phyloP scores from a whole-genome alignment of 805 yeast species.

The Wickerhamiella vanderwaltii region DNA sequence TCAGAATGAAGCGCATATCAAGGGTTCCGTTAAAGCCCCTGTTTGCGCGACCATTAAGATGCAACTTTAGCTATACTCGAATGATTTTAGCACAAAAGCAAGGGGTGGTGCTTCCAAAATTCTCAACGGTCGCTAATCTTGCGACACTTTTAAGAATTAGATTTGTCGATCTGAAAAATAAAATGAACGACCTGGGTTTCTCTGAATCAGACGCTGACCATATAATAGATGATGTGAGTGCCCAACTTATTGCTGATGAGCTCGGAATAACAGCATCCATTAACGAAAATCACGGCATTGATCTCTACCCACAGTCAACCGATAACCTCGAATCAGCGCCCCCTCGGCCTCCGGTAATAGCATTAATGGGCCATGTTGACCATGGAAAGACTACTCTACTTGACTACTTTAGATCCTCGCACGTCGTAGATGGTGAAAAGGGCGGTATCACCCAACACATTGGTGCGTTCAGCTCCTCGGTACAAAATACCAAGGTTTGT shows the following conservation, averaged over 20 bases:
- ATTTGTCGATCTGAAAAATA: constrained; percentile 44
- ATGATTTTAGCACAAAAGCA: background rate
- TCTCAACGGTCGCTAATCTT: constrained; percentile 64
- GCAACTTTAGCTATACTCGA: too few species aligned
- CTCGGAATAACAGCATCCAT: constrained; percentile 52
- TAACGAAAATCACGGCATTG: constrained; percentile 47
- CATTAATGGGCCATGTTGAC: constrained; percentile 98
- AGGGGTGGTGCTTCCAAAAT: constrained; percentile 45
- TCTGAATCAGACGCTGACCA: constrained; percentile 55
- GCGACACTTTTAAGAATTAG: constrained; percentile 60
- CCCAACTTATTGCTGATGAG: constrained; percentile 78
- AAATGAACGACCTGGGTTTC: constrained; percentile 60
- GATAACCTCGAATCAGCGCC: constrained; percentile 37
- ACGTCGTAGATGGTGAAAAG: constrained; percentile 71
- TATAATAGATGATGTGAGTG: constrained; percentile 76
- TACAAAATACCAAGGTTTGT: constrained; percentile 75
- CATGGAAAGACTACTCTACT: constrained; percentile 95
- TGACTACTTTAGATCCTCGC: constrained; percentile 73
- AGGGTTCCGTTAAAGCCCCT: too few species aligned
- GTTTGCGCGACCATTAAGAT: too few species aligned
- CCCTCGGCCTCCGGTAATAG: constrained; percentile 83
- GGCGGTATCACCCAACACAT: constrained; percentile 98
- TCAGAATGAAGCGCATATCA: too few species aligned
- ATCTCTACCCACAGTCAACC: constrained; percentile 43
- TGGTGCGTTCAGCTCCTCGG: constrained; percentile 93